These are phyloP conservation scores for Laetiporus sulphureus DNA, from an alignment of 1,284 basidiomycete genomes.

Conservation along the genomic window DNA sequence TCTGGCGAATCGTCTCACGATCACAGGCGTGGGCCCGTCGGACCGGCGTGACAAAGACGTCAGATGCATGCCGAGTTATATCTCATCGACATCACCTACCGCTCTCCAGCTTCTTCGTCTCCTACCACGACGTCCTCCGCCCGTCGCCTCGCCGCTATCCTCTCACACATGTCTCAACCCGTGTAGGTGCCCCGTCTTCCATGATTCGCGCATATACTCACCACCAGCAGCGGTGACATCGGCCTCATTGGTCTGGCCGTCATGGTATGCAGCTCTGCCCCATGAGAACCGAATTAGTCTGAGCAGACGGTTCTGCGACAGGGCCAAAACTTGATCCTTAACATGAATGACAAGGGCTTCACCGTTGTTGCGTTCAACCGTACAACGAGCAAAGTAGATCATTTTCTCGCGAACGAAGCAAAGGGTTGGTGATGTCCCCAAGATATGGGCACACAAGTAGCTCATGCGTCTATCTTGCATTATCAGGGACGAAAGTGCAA, in stretches of 20 bases:
- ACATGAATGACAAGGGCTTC: slow-evolving; percentile 99
- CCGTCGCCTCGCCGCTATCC: slow-evolving; percentile 20
- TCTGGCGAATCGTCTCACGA: slow-evolving; percentile 16
- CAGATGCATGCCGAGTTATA: slow-evolving; percentile 21
- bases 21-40: slow-evolving; percentile 13
- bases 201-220: slow-evolving; percentile 6
- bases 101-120: slow-evolving; percentile 15
- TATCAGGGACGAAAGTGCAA: slow-evolving; percentile 84
- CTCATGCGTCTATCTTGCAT: too few relatives aligned
- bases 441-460: too few relatives aligned
- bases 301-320: slow-evolving; percentile 25
- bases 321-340: slow-evolving; percentile 95
- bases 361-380: slow-evolving; percentile 97
- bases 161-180: slow-evolving; percentile 35
- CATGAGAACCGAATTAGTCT: slow-evolving; percentile 6
- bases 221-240: slow-evolving; percentile 69
- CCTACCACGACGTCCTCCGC: slow-evolving; percentile 23
- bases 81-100: slow-evolving; percentile 28
- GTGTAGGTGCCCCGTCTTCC: slow-evolving; percentile 27
- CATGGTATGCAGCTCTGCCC: slow-evolving; percentile 60
- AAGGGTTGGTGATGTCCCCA: slow-evolving; percentile 65
- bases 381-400: slow-evolving; percentile 93
- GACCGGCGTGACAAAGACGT: slow-evolving; percentile 23
- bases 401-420: slow-evolving; percentile 94
- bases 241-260: slow-evolving; percentile 95